A percentile compares a stretch with the other conserved stretches of the same genome.
Conservation (phyloP, 1,139 yeast species). For the Kazachstania sp. region DNA sequence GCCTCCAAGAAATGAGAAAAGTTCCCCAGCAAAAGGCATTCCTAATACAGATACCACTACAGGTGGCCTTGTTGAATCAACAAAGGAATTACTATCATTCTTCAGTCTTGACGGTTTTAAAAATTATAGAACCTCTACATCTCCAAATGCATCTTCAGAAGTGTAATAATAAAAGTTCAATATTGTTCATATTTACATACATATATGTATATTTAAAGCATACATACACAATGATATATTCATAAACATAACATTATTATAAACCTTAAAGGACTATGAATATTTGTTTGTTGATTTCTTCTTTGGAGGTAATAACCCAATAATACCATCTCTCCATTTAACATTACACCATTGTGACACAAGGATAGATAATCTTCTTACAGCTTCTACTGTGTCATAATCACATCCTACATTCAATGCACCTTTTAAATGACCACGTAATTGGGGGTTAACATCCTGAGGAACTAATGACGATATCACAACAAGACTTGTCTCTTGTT, state of each 20-base stretch:
- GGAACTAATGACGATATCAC: constrained; percentile 78
- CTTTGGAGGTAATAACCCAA: constrained; percentile 16
- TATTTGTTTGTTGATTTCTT: not conserved
- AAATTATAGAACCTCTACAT: not conserved
- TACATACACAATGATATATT: not conserved
- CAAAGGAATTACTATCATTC: constrained; percentile 1
- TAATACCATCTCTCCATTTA: constrained; percentile 41
- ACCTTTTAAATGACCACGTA: constrained; percentile 83
- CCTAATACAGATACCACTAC: not conserved
- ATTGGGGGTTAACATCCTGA: constrained; percentile 89
- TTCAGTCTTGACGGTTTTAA: constrained; percentile 3
- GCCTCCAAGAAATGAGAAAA: constrained; percentile 16
- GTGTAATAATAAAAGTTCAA: too few species aligned
- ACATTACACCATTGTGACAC: constrained; percentile 72
- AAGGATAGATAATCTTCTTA: constrained; percentile 54
- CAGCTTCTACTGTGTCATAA: constrained; percentile 50
- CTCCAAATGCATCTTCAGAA: too few species aligned
- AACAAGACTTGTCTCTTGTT: constrained; percentile 68
- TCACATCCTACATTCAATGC: constrained; percentile 75
- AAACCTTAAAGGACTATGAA: not conserved
- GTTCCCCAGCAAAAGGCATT: not conserved
- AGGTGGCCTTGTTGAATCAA: constrained; percentile 1
- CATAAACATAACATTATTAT: not conserved
- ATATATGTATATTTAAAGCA: not conserved
- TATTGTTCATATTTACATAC: not conserved